Evolutionary conservation across 192 early-diverging fungal species (phyloP).

Genomic region (Coemansia interrupta): DNA sequence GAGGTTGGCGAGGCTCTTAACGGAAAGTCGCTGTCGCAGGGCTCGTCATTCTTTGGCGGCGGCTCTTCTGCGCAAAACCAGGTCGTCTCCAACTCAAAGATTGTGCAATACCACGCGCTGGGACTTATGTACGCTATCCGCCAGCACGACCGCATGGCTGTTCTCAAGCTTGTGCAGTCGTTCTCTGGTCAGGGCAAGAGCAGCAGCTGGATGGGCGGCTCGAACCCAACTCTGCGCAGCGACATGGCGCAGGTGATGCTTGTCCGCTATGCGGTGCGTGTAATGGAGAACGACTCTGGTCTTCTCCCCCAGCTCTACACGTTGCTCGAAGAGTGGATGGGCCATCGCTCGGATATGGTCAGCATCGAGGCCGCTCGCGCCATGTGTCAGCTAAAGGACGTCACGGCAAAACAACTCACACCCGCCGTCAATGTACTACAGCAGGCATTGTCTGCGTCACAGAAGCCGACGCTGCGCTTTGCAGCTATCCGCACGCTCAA

Average conservation of each 20-base stretch:
- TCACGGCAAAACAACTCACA: conserved; percentile 80
- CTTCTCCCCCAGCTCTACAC: conserved; percentile 65
- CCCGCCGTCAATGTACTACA: conserved; percentile 92
- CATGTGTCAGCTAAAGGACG: conserved; percentile 85
- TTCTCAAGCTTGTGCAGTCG: conserved; percentile 91
- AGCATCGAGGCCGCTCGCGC: conserved; percentile 95
- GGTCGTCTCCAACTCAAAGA: conserved; percentile 68
- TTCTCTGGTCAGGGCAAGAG: conserved; percentile 58
- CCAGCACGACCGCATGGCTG: conserved; percentile 97
- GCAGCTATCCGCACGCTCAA: conserved; percentile 98
- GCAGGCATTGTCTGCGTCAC: conserved; percentile 81
- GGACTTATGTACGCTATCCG: conserved; percentile 92
- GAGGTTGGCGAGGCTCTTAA: conserved; percentile 94
- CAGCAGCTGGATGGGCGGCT: conserved; percentile 53
- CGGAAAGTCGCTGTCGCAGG: conserved; percentile 65
- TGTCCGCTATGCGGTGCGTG: conserved; percentile 86
- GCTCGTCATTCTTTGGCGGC: conserved; percentile 50
- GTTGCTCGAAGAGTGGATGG: conserved; percentile 81
- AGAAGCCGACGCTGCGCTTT: conserved; percentile 90
- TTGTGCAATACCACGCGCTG: conserved; percentile 96
- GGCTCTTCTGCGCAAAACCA: conserved; percentile 18
- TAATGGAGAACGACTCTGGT: conserved; percentile 74
- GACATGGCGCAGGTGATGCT: conserved; percentile 89
- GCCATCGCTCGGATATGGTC: conserved; percentile 98
- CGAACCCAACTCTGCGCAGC: conserved; percentile 64